phyloP scores from a whole-genome alignment of 202 grass and related monocot genomes.

The Hordeum pubiflorum region DNA sequence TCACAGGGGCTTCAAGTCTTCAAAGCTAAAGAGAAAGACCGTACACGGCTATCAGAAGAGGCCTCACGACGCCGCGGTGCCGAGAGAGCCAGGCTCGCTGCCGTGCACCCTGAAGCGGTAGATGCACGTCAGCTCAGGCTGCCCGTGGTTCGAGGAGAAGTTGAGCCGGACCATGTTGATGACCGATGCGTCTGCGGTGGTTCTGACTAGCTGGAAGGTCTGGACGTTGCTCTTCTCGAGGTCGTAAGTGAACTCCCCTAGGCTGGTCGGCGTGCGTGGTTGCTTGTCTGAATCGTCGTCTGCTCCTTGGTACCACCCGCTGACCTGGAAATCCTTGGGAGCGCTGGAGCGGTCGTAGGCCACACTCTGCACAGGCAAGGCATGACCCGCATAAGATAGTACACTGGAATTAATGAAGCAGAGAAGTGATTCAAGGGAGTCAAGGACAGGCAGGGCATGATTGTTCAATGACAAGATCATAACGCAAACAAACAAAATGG shows the following conservation, averaged over 20 bases:
- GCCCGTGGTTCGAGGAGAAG: slow-evolving; percentile 71
- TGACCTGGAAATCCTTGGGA: slow-evolving; percentile 65
- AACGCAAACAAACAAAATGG: not conserved
- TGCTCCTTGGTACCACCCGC: slow-evolving; percentile 49
- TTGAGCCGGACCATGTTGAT: slow-evolving; percentile 62
- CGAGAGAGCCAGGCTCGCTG: slow-evolving; percentile 33
- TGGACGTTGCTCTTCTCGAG: slow-evolving; percentile 64
- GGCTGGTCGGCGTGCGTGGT: not conserved
- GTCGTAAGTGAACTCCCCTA: slow-evolving; percentile 65
- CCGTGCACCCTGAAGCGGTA: slow-evolving; percentile 93
- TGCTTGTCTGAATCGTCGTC: slow-evolving; percentile 29
- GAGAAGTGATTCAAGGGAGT: not conserved
- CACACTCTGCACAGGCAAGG: slow-evolving; percentile 41
- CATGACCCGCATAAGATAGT: not conserved
- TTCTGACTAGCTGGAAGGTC: slow-evolving; percentile 56
- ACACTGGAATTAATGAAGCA: not conserved
- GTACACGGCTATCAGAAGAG: slow-evolving; percentile 4
- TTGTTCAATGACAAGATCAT: not conserved
- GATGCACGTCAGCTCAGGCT: slow-evolving; percentile 62
- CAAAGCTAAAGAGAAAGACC: not conserved
- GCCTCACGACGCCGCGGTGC: not conserved
- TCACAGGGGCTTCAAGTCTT: not conserved
- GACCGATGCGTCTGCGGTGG: not conserved
- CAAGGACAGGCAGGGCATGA: not conserved
- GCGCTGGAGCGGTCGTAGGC: slow-evolving; percentile 77